A percentile compares a stretch with the other conserved stretches of the same genome.
phyloP scores from a whole-genome alignment of 192 early-diverging fungal species.

The Coemansia sp. region DNA sequence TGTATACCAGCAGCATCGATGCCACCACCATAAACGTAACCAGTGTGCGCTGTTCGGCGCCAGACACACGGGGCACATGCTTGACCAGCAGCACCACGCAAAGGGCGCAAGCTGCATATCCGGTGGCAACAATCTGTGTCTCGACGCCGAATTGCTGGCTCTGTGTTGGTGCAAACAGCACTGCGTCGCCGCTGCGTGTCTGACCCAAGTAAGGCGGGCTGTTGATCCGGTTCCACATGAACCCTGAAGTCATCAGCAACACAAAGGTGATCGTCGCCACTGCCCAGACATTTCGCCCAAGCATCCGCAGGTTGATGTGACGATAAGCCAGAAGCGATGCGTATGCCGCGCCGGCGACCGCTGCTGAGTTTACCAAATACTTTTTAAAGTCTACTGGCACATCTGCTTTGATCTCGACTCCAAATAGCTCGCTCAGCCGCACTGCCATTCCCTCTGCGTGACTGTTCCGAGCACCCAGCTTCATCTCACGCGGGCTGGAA shows the following conservation, averaged over 20 bases:
- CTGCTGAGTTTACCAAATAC: slow-evolving; percentile 14
- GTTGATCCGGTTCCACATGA: slow-evolving; percentile 56
- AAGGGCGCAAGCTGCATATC: slow-evolving; percentile 48
- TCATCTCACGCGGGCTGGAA: slow-evolving; percentile 40
- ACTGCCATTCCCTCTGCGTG: slow-evolving; percentile 27
- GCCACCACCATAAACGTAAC: slow-evolving; percentile 38
- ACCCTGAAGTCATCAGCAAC: slow-evolving; percentile 54
- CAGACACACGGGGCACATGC: slow-evolving; percentile 41
- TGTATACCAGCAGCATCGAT: slow-evolving; percentile 39
- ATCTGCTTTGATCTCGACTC: slow-evolving; percentile 28
- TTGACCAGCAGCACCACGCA: slow-evolving; percentile 46
- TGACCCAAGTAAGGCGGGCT: slow-evolving; percentile 45
- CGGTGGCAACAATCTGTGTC: slow-evolving; percentile 50
- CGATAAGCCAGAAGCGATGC: slow-evolving; percentile 22
- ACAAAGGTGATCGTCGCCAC: slow-evolving; percentile 41
- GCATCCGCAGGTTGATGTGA: slow-evolving; percentile 23
- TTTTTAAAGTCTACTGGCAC: slow-evolving; percentile 31
- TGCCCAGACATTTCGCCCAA: slow-evolving; percentile 39
- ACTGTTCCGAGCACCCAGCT: slow-evolving; percentile 20
- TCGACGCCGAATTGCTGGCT: slow-evolving; percentile 51
- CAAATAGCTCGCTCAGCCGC: slow-evolving; percentile 42
- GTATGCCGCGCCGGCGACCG: slow-evolving; percentile 10
- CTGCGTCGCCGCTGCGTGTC: slow-evolving; percentile 28
- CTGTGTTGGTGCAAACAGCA: slow-evolving; percentile 43
- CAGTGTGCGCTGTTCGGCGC: slow-evolving; percentile 41